Percentiles rank a stretch among this genome's conserved stretches.
These are phyloP conservation scores for Hortiboletus campestris DNA, from an alignment of 768 basidiomycete species.

Conservation along the genomic window DNA sequence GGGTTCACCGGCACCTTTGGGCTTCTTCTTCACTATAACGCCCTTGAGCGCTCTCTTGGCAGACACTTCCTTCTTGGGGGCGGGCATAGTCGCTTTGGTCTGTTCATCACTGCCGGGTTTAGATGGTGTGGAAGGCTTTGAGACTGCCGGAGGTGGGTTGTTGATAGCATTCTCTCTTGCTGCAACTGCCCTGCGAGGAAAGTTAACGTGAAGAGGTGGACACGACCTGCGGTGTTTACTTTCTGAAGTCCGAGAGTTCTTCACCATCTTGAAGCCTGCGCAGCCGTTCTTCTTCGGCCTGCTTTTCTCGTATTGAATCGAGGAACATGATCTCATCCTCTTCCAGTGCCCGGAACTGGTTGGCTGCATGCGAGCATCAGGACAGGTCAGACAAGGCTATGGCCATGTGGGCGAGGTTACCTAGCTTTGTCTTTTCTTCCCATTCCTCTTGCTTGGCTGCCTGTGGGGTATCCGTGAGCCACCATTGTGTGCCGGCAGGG, in stretches of 20 bases:
- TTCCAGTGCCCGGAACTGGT: conserved; percentile 86
- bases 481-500: neutral
- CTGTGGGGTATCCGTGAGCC: conserved; percentile 36
- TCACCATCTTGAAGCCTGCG: conserved; percentile 75
- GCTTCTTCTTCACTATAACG: conserved; percentile 76
- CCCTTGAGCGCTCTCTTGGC: conserved; percentile 70
- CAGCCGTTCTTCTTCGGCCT: conserved; percentile 72
- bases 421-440: conserved; percentile 86
- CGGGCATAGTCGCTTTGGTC: conserved; percentile 28
- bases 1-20: conserved; percentile 36
- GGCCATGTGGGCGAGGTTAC: conserved; percentile 19
- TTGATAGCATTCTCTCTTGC: conserved; percentile 57
- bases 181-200: conserved; percentile 57
- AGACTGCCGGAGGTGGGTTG: conserved; percentile 35
- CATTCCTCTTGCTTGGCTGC: conserved; percentile 91
- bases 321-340: conserved; percentile 91
- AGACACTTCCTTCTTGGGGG: conserved; percentile 52
- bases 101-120: conserved; percentile 30
- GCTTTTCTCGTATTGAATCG: conserved; percentile 74
- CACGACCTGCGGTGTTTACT: conserved; percentile 44
- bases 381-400: conserved; percentile 5
- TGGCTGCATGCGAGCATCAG: conserved; percentile 46
- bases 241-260: conserved; percentile 74
- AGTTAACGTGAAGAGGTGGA: conserved; percentile 8
- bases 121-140: conserved; percentile 29